Conservation (phyloP, 345 rosid genomes). For the Cardamine chenopodiifolia region DNA sequence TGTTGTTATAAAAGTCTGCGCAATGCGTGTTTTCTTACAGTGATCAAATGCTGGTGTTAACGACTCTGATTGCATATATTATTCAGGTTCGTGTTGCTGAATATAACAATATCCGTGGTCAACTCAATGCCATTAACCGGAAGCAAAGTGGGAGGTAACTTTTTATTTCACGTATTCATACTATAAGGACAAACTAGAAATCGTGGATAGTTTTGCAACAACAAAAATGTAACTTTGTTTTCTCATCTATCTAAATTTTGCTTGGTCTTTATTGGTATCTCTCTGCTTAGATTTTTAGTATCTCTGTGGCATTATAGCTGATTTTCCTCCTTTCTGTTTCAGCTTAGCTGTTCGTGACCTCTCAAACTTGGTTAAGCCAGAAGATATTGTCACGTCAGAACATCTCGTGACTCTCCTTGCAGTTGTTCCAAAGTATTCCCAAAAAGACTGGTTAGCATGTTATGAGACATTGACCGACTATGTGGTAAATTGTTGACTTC, state of each 20-base stretch:
- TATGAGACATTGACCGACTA: slow-evolving; percentile 89
- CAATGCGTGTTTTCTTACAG: no score
- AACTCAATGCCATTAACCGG: slow-evolving; percentile 89
- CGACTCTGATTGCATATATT: slow-evolving; percentile 28
- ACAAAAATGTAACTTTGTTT: neutral
- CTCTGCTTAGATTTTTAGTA: neutral
- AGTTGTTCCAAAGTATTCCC: slow-evolving; percentile 89
- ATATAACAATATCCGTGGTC: slow-evolving; percentile 91
- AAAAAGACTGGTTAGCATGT: slow-evolving; percentile 94
- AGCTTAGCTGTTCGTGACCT: slow-evolving; percentile 99
- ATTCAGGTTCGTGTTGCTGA: slow-evolving; percentile 91
- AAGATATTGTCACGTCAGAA: slow-evolving; percentile 81
- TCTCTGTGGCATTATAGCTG: slow-evolving; percentile 24
- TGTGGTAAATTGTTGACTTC: slow-evolving; percentile 62
- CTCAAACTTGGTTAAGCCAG: slow-evolving; percentile 87
- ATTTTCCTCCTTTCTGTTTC: slow-evolving; percentile 40
- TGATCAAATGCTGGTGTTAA: slow-evolving; percentile 12
- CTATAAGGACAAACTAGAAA: neutral
- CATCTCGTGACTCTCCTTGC: slow-evolving; percentile 87
- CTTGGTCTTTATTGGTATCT: no score
- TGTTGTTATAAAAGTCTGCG: neutral
- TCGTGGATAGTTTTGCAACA: neutral
- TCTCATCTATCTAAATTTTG: slow-evolving; percentile 6
- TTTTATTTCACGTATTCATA: neutral
- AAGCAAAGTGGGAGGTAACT: slow-evolving; percentile 96